Percentiles rank a stretch among this genome's conserved stretches.
Evolutionary conservation across 306 rosid species (phyloP).

Genomic region (Vigna mungo): DNA sequence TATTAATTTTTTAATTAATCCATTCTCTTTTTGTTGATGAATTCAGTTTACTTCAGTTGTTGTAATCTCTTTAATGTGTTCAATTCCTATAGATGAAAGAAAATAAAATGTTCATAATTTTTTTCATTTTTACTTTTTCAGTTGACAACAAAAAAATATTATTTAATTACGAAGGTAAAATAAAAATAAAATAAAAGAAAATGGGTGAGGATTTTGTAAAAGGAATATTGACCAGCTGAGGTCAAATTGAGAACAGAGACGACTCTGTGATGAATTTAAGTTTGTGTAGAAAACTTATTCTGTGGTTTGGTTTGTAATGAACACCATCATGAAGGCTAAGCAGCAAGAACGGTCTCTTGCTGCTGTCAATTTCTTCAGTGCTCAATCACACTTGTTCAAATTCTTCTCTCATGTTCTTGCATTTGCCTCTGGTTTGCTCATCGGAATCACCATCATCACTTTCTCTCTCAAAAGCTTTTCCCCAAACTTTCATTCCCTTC

Average conservation of each 20-base stretch:
- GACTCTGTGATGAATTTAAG: background rate
- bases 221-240: background rate
- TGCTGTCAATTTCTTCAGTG: slow-evolving; percentile 42
- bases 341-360: background rate
- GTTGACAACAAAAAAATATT: too few relatives aligned
- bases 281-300: background rate
- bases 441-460: slow-evolving; percentile 65
- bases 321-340: slow-evolving; percentile 42
- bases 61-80: too few relatives aligned
- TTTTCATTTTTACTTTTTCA: too few relatives aligned
- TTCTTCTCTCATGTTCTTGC: slow-evolving; percentile 49
- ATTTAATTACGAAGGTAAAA: too few relatives aligned
- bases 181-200: too few relatives aligned
- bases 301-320: background rate
- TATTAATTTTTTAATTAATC: too few relatives aligned
- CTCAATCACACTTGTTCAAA: slow-evolving; percentile 46
- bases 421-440: slow-evolving; percentile 65
- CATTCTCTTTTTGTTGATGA: too few relatives aligned
- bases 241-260: background rate
- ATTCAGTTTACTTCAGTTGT: too few relatives aligned
- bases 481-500: slow-evolving; percentile 41
- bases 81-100: too few relatives aligned
- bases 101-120: too few relatives aligned
- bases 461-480: slow-evolving; percentile 49
- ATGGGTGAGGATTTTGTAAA: background rate